phyloP scores from a whole-genome alignment of 352 stramenopile genomes.

The Phytophthora pini region DNA sequence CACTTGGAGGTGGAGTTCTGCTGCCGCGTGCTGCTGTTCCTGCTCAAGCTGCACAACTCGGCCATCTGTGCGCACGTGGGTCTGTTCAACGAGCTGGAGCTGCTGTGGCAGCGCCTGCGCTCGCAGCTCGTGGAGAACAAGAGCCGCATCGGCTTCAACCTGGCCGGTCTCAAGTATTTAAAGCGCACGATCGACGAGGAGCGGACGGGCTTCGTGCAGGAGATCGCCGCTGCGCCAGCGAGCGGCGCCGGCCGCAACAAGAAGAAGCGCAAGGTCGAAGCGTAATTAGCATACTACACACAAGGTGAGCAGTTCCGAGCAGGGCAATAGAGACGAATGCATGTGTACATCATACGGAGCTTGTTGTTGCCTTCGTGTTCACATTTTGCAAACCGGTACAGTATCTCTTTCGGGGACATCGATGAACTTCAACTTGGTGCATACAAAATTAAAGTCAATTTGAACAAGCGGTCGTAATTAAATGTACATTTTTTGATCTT shows the following conservation, averaged over 20 bases:
- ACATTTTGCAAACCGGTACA: not conserved
- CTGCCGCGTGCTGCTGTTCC: conserved; percentile 76
- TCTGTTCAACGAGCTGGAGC: conserved; percentile 80
- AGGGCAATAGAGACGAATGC: conserved; percentile 20
- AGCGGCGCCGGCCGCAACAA: conserved; percentile 51
- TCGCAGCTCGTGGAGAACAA: conserved; percentile 79
- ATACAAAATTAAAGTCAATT: conserved; percentile 6
- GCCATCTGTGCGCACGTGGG: conserved; percentile 72
- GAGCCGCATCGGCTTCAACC: conserved; percentile 89
- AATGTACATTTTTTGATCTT: too few species aligned
- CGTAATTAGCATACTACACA: conserved; percentile 2
- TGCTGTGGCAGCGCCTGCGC: conserved; percentile 81
- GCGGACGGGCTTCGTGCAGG: conserved; percentile 78
- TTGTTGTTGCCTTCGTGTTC: too few species aligned
- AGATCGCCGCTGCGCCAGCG: conserved; percentile 54
- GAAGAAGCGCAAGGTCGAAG: conserved; percentile 51
- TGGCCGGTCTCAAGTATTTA: conserved; percentile 89
- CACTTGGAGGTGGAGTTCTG: conserved; percentile 95
- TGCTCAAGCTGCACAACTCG: conserved; percentile 82
- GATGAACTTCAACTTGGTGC: conserved; percentile 8
- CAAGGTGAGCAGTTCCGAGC: conserved; percentile 6
- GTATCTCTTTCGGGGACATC: not conserved
- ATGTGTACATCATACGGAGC: conserved; percentile 3
- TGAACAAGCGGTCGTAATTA: too few species aligned
- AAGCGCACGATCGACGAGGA: conserved; percentile 85